Conservation (phyloP, 139 green algal genomes). For the Pleodorina starrii region DNA sequence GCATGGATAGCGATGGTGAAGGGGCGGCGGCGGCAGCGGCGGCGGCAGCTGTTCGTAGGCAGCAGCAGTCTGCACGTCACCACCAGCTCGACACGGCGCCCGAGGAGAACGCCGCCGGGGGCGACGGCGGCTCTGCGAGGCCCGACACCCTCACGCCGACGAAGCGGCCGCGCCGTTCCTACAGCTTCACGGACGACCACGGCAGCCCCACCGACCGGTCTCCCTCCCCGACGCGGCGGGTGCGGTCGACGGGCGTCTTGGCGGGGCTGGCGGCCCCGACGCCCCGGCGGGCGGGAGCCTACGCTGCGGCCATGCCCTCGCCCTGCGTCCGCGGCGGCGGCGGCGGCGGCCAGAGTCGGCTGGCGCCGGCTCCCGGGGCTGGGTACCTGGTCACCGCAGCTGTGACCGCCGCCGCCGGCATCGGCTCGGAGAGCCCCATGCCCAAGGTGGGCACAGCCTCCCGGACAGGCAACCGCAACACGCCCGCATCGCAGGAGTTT, state of each 20-base stretch:
- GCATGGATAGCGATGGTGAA: too few relatives aligned
- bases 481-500: not conserved
- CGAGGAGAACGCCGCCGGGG: too few relatives aligned
- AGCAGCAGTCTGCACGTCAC: too few relatives aligned
- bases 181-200: not conserved
- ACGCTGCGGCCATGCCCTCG: not conserved
- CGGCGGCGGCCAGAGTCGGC: not conserved
- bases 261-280: not conserved
- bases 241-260: not conserved
- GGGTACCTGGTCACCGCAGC: not conserved
- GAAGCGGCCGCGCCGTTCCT: not conserved
- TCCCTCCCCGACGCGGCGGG: not conserved
- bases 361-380: not conserved
- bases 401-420: not conserved
- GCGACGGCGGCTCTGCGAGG: too few relatives aligned
- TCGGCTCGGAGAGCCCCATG: conserved; percentile 18
- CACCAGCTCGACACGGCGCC: too few relatives aligned
- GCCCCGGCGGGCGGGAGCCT: not conserved
- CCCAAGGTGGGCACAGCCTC: conserved; percentile 38
- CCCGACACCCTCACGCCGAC: not conserved
- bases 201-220: not conserved
- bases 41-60: too few relatives aligned
- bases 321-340: not conserved
- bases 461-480: conserved; percentile 4
- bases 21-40: too few relatives aligned